A percentile compares a stretch with the other conserved stretches of the same genome.
phyloP scores from a whole-genome alignment of 768 basidiomycete species.

The Suillus placidus region DNA sequence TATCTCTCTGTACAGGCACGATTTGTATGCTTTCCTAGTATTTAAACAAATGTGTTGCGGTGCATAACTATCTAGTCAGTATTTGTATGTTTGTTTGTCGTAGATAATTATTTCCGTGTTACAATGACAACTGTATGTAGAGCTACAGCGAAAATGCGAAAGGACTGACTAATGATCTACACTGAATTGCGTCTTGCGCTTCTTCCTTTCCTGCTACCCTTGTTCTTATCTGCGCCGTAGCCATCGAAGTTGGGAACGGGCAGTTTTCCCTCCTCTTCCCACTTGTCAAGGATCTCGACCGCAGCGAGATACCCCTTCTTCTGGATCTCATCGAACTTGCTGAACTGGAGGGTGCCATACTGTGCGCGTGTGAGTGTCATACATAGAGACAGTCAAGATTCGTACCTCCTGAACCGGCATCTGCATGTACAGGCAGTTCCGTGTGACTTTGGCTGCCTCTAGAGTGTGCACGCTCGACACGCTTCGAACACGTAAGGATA shows the following conservation, averaged over 20 bases:
- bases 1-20: constrained; percentile 1
- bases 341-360: constrained; percentile 91
- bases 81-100: constrained; percentile 13
- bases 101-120: constrained; percentile 9
- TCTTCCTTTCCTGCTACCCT: constrained; percentile 61
- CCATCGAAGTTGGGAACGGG: constrained; percentile 73
- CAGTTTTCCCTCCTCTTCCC: constrained; percentile 84
- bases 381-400: constrained; percentile 4
- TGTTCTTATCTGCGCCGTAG: constrained; percentile 47
- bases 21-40: constrained; percentile 8
- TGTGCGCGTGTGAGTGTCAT: constrained; percentile 30
- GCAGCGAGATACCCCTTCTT: constrained; percentile 80
- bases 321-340: constrained; percentile 87
- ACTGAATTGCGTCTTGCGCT: constrained; percentile 80
- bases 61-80: constrained; percentile 5
- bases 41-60: constrained; percentile 7
- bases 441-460: constrained; percentile 91
- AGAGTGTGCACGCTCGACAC: constrained; percentile 95
- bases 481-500: constrained; percentile 43
- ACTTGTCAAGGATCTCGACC: constrained; percentile 67
- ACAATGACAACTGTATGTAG: neutral
- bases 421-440: constrained; percentile 87
- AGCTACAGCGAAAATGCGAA: neutral
- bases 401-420: constrained; percentile 93
- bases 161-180: constrained; percentile 17